phyloP scores from a whole-genome alignment of 1,284 basidiomycete species.

The Ganoderma meredithae region DNA sequence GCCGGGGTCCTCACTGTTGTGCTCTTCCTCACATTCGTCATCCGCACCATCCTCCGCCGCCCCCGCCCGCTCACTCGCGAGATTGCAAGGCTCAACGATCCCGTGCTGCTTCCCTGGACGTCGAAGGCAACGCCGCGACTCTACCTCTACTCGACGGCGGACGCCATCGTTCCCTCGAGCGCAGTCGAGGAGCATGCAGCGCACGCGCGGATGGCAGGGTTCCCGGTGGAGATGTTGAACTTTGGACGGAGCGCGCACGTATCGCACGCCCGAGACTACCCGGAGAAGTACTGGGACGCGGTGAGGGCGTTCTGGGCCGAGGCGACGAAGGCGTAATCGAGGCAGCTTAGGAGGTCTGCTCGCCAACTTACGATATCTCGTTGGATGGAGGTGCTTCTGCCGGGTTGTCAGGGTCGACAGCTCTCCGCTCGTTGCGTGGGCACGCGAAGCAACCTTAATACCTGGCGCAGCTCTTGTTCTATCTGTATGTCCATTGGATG shows the following conservation, averaged over 20 bases:
- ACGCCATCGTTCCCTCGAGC: slow-evolving; percentile 52
- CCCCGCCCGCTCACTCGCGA: slow-evolving; percentile 36
- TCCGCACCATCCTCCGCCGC: slow-evolving; percentile 21
- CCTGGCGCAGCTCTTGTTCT: background rate
- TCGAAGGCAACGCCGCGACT: slow-evolving; percentile 51
- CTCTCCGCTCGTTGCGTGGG: background rate
- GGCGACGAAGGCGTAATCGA: slow-evolving; percentile 21
- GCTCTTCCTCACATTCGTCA: slow-evolving; percentile 33
- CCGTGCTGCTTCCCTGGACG: slow-evolving; percentile 54
- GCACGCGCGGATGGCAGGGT: slow-evolving; percentile 45
- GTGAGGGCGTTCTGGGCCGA: slow-evolving; percentile 48
- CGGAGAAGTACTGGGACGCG: slow-evolving; percentile 56
- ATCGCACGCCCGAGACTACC: slow-evolving; percentile 58
- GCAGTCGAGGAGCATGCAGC: slow-evolving; percentile 53
- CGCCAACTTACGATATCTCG: background rate
- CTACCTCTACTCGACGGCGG: slow-evolving; percentile 53
- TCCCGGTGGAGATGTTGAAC: slow-evolving; percentile 47
- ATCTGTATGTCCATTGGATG: background rate
- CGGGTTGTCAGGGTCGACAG: background rate
- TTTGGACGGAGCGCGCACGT: slow-evolving; percentile 62
- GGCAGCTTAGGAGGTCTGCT: background rate
- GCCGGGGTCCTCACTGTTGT: slow-evolving; percentile 36
- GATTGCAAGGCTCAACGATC: slow-evolving; percentile 43
- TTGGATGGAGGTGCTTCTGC: background rate
- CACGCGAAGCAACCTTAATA: background rate